Conservation (phyloP, 2,329 filamentous ascomycete species). For the Fusarium floridanum region DNA sequence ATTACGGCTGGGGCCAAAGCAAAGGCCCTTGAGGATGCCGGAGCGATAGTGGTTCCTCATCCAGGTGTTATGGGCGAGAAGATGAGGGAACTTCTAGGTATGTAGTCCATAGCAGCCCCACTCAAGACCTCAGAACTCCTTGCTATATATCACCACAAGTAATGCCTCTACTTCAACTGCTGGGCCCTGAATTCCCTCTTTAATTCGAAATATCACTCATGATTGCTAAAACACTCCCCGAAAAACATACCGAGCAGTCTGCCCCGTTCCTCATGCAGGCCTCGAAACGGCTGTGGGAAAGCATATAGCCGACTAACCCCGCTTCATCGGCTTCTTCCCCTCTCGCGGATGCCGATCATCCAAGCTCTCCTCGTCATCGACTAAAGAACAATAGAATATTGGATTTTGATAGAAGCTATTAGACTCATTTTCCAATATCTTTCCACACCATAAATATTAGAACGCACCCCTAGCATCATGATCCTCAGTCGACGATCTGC, state of each 20-base stretch:
- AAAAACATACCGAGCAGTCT: neutral
- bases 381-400: neutral
- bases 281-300: neutral
- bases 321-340: slow-evolving; percentile 8
- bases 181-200: too few species aligned
- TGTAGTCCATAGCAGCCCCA: slow-evolving; percentile 11
- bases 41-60: slow-evolving; percentile 54
- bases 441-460: neutral
- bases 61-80: slow-evolving; percentile 53
- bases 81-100: slow-evolving; percentile 51
- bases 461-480: neutral
- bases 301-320: slow-evolving; percentile 13
- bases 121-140: too few species aligned
- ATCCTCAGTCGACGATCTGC: neutral
- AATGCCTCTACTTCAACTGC: too few species aligned
- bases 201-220: too few species aligned
- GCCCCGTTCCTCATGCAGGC: neutral
- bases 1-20: slow-evolving; percentile 50
- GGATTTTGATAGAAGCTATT: neutral
- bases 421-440: neutral
- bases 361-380: neutral
- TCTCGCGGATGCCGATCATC: neutral
- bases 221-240: too few species aligned
- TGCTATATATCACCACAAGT: neutral
- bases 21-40: slow-evolving; percentile 51